Evolutionary conservation across 1,284 basidiomycete species (phyloP).

Genomic region (Xanthoconium separans): DNA sequence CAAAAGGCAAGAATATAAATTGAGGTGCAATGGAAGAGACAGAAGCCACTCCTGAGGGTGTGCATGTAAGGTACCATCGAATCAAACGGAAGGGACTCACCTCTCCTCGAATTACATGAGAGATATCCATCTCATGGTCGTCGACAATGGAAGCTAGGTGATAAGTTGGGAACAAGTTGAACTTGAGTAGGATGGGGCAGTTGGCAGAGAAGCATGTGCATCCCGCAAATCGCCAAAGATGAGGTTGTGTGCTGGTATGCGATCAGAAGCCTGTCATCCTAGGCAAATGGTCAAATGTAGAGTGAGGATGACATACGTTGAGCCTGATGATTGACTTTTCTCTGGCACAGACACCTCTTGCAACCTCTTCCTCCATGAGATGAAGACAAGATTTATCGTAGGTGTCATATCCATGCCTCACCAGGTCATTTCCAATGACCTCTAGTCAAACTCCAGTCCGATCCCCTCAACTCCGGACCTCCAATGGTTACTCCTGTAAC

Average conservation of each 20-base stretch:
- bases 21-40: constrained; percentile 90
- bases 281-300: constrained; percentile 12
- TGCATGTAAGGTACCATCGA: background rate
- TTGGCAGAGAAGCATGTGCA: constrained; percentile 72
- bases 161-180: constrained; percentile 93
- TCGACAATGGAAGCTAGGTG: constrained; percentile 96
- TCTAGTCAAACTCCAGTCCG: too few species aligned
- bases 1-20: constrained; percentile 81
- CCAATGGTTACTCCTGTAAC: too few species aligned
- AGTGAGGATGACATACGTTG: constrained; percentile 56
- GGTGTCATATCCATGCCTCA: too few species aligned
- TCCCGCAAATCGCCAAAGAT: constrained; percentile 78
- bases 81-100: constrained; percentile 39
- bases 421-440: too few species aligned
- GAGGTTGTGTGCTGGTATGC: constrained; percentile 56
- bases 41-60: constrained; percentile 87
- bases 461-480: too few species aligned
- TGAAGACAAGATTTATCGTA: constrained; percentile 88
- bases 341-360: constrained; percentile 68
- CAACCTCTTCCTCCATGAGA: constrained; percentile 83
- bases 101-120: constrained; percentile 94
- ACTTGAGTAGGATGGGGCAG: constrained; percentile 91
- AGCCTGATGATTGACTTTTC: constrained; percentile 84
- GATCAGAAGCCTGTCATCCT: constrained; percentile 54
- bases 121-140: constrained; percentile 94